A percentile compares a stretch with the other conserved stretches of the same genome.
phyloP scores from a whole-genome alignment of 83 land plant genomes.

The Picea engelmannii region DNA sequence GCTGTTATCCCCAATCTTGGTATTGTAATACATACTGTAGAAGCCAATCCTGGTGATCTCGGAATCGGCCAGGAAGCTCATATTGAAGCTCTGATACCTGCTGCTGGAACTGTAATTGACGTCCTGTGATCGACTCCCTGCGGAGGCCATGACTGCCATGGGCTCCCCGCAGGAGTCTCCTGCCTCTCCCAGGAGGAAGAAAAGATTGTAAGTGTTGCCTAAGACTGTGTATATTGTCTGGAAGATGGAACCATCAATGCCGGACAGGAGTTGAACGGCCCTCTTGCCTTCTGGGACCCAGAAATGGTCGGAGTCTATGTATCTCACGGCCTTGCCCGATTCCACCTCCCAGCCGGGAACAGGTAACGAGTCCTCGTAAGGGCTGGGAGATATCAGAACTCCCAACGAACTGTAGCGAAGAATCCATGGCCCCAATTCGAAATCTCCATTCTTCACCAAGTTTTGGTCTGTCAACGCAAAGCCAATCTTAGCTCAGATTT shows the following conservation, averaged over 20 bases:
- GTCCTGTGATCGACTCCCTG: too few relatives aligned
- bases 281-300: slow-evolving; percentile 40
- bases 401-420: slow-evolving; percentile 56
- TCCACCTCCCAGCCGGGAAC: slow-evolving; percentile 76
- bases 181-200: slow-evolving; percentile 64
- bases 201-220: slow-evolving; percentile 41
- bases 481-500: too few relatives aligned
- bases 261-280: slow-evolving; percentile 68
- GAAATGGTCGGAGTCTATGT: slow-evolving; percentile 60
- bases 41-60: slow-evolving; percentile 60
- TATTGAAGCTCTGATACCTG: slow-evolving; percentile 24
- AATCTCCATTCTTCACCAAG: slow-evolving; percentile 61
- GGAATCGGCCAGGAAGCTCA: slow-evolving; percentile 44
- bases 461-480: slow-evolving; percentile 36
- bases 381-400: slow-evolving; percentile 64
- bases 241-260: slow-evolving; percentile 62
- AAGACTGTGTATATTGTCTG: slow-evolving; percentile 55
- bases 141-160: too few relatives aligned
- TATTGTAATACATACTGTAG: slow-evolving; percentile 67
- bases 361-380: slow-evolving; percentile 52
- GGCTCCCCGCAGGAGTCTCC: too few relatives aligned
- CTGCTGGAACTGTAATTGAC: too few relatives aligned
- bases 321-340: slow-evolving; percentile 67
- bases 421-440: slow-evolving; percentile 60
- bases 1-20: slow-evolving; percentile 40